Evolutionary conservation across 2,329 filamentous ascomycete species (phyloP), one percentile per base, ranked within the genome.

Genomic region (Fusarium sp.): DNA sequence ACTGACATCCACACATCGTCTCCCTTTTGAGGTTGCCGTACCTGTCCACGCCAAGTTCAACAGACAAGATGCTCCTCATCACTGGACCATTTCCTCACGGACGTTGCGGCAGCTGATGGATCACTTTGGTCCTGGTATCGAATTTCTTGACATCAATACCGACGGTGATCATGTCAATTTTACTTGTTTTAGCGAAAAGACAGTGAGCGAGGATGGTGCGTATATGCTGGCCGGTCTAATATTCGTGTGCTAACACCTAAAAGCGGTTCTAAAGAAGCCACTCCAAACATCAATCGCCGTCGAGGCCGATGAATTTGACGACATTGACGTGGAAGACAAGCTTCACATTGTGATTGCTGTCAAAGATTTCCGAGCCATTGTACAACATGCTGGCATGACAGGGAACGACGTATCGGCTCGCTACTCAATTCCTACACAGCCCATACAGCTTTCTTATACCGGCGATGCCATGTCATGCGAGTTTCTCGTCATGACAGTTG

Each of bases 401-500:
- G 88, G 88, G 52, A 88, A 87, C n/a, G 84, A 86, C 45, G 82
- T 94, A 15, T 86, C 84, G 17, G 90, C 91, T 14, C 83, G 83
- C 53, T 94, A 94, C 78, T 94, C 92, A 3, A 81, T 86, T 26
- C 91, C 92, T 6, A 87, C 87, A 17, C 86, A 87, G 17, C 92
- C 92, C 2, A 86, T 95, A 75, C 90, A 93, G 72, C 84, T 95
- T 61, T 87, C 84, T 44, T 95, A 95, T 73, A 83, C 86, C 24
- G 85, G 86, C 41, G 89, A 90, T 59, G 91, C 89, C 33, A 83
- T 94, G 32, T 80, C 87, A 37, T 92, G 89, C 77, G 90, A 94
- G 68, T 94, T 94, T 71, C 90, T 93, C 43, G 84, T 95, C 62
- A 94, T 94, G 91, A 95, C 92, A 1, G 88, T 91, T 10, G 92